Evolutionary conservation across 768 basidiomycete genomes (phyloP).

Genomic region (Suillus alpinus): DNA sequence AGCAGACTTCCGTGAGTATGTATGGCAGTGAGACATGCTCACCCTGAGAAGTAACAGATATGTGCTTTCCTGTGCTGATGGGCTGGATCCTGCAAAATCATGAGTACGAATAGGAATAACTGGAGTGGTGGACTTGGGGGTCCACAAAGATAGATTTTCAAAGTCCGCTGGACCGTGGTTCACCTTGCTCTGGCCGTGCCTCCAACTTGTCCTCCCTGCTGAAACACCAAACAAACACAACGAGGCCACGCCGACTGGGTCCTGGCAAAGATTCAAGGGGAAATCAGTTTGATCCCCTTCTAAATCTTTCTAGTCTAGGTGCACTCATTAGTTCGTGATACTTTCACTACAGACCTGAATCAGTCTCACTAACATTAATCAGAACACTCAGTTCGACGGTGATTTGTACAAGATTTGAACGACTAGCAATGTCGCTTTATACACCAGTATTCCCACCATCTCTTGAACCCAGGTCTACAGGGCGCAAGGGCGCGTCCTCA

Average conservation of each 20-base stretch:
- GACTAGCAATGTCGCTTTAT: conserved; percentile 30
- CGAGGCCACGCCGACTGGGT: background rate
- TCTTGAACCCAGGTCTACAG: conserved; percentile 4
- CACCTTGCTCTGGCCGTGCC: background rate
- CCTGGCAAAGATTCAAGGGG: background rate
- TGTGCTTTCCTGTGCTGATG: background rate
- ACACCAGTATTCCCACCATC: conserved; percentile 31
- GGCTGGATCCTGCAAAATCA: background rate
- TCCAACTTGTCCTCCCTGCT: background rate
- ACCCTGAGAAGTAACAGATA: background rate
- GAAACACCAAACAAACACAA: background rate
- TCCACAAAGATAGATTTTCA: background rate
- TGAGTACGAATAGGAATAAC: background rate
- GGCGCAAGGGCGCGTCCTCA: conserved; percentile 10
- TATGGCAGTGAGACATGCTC: background rate
- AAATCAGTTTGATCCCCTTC: background rate
- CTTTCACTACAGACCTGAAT: too few relatives aligned
- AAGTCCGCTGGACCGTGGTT: background rate
- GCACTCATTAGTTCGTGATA: background rate
- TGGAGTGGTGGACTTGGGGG: background rate
- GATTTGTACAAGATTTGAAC: background rate
- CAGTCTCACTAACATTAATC: background rate
- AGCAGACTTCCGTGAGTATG: background rate
- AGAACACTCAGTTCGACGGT: background rate
- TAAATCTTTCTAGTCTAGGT: background rate